Evolutionary conservation across 345 rosid species (phyloP).

Genomic region (Rhodomyrtus tomentosa): DNA sequence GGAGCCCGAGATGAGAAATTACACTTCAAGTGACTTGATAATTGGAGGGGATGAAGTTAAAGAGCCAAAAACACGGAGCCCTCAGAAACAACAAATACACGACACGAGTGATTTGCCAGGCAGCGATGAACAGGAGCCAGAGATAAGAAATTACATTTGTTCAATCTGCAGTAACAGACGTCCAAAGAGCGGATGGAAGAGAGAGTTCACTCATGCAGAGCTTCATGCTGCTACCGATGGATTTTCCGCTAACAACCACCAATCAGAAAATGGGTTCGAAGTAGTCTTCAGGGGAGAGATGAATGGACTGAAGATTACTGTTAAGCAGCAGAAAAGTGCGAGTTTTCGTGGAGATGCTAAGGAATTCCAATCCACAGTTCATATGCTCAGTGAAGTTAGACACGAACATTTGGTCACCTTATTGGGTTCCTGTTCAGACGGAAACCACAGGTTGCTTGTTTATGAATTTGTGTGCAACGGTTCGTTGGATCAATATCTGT

Average conservation of each 20-base stretch:
- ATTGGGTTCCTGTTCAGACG: slow-evolving; percentile 46
- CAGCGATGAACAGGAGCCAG: neutral
- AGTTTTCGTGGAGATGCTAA: slow-evolving; percentile 42
- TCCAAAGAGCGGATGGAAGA: slow-evolving; percentile 36
- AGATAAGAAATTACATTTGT: slow-evolving; percentile 30
- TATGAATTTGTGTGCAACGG: slow-evolving; percentile 50
- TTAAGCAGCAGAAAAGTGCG: slow-evolving; percentile 38
- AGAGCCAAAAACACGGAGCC: neutral
- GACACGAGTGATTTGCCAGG: neutral
- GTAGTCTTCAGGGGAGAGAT: slow-evolving; percentile 39
- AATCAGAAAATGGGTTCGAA: slow-evolving; percentile 53
- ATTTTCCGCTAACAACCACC: slow-evolving; percentile 22
- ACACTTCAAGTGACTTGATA: neutral
- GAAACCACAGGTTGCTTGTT: slow-evolving; percentile 43
- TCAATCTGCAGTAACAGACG: slow-evolving; percentile 34
- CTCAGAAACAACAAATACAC: neutral
- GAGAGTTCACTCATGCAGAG: slow-evolving; percentile 47
- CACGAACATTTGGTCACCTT: slow-evolving; percentile 48
- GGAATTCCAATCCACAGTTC: slow-evolving; percentile 49
- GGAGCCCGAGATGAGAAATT: slow-evolving; percentile 11
- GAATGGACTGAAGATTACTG: slow-evolving; percentile 34
- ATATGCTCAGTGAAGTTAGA: slow-evolving; percentile 42
- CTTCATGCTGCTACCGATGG: slow-evolving; percentile 44
- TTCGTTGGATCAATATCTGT: slow-evolving; percentile 48
- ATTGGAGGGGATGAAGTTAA: neutral